These are phyloP conservation scores for Pythium rishiriense DNA, from an alignment of 352 stramenopile species.

Conservation along the genomic window DNA sequence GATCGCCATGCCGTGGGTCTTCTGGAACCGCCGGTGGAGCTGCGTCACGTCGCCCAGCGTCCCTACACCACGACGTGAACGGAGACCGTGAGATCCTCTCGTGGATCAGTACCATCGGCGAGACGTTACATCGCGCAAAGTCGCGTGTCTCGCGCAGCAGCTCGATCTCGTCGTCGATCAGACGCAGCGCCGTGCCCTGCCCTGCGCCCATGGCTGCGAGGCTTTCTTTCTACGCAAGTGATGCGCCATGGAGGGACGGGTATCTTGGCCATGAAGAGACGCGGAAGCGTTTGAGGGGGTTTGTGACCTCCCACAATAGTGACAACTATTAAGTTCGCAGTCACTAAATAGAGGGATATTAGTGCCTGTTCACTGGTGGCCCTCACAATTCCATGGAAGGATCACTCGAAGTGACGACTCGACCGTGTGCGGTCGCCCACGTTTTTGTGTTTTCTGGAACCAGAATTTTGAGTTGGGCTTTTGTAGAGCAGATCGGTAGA, in stretches of 20 bases:
- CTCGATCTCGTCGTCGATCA: slow-evolving; percentile 64
- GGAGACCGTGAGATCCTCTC: not conserved
- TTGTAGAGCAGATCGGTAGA: not conserved
- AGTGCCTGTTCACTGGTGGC: not conserved
- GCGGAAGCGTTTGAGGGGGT: not conserved
- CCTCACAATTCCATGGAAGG: not conserved
- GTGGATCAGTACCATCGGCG: not conserved
- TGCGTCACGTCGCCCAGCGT: slow-evolving; percentile 65
- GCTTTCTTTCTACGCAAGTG: not conserved
- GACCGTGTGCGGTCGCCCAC: not conserved
- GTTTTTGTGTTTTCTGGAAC: too few species aligned
- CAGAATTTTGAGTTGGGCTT: not conserved
- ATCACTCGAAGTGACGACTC: not conserved
- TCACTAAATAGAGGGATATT: not conserved
- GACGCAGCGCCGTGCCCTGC: slow-evolving; percentile 47
- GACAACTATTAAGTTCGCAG: not conserved
- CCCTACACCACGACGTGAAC: slow-evolving; percentile 34
- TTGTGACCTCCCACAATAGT: too few species aligned
- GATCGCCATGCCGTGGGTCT: slow-evolving; percentile 74
- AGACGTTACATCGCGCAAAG: slow-evolving; percentile 64
- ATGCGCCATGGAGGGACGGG: not conserved
- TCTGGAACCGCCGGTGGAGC: slow-evolving; percentile 63
- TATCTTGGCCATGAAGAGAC: slow-evolving; percentile 3
- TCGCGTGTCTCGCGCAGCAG: slow-evolving; percentile 73
- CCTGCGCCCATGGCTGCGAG: slow-evolving; percentile 46